Base-by-base conservation (phyloP, 768 basidiomycete genomes). In the Saitozyma podzolica region DNA sequence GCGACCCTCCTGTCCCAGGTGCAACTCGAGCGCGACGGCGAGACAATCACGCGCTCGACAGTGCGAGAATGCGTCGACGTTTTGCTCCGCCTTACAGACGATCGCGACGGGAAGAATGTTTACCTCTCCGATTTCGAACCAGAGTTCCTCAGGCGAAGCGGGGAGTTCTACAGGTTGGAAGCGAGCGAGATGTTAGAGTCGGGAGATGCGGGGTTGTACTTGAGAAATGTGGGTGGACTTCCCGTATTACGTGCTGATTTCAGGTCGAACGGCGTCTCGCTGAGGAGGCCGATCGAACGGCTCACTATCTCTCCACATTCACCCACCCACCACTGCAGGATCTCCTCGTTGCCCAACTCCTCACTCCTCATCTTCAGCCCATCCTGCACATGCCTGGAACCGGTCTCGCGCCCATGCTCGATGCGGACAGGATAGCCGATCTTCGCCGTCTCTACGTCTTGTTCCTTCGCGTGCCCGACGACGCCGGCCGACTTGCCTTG, bases 11-110 rank as follows among this genome's bases (percentile, higher is more conserved):
- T 98, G 53, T 85, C 85, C 40, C 90, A 94, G 80, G 87, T 99
- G 58, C 89, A 87, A 63, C 86, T 91, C 57, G 96, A 99, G 72
- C 88, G 96, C 14, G 89, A 94, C 65, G 93, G 93, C 29, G 90
- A 89, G 73, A 85, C 85, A 51, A 92, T 98, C 73, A 91, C 91
- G 72, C 88, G 90, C n/a, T 91, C 92, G 1, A 87, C 90, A 3
- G 86, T 97, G 56, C 89, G 91, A 73, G 89, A 89, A 67, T 92
- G 89, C 65, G 87, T 94, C 19, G 90, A 92, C 48, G 87, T 97
- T 50, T 84, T 96, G 51, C 80, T 89, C 45, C 84, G 87, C 60
- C 84, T 98, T 39, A 66, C 37, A 55, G 68, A 51, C 81, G 17
- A 83, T 81, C 45, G 72, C 53, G 43, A 80, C 77, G 60, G 74